Conservation (phyloP, 768 basidiomycete genomes). For the Lactarius vividus region DNA sequence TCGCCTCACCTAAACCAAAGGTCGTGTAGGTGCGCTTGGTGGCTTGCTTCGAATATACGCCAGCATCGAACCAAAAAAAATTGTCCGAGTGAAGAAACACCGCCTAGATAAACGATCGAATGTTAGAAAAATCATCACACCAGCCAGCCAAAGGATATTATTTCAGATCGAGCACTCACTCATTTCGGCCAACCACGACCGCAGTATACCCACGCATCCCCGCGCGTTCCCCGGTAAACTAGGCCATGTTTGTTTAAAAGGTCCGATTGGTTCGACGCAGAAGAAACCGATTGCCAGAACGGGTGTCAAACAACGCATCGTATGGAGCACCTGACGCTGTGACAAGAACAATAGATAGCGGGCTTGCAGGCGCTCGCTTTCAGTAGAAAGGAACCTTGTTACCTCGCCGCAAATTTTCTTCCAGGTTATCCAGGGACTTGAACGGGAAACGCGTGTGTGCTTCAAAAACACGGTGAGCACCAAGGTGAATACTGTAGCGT, state of each 20-base stretch:
- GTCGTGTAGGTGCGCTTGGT: neutral
- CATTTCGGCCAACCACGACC: neutral
- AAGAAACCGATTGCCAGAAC: constrained; percentile 7
- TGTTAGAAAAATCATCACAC: neutral
- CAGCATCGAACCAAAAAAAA: constrained; percentile 4
- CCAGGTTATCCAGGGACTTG: neutral
- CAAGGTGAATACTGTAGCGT: no score
- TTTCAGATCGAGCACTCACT: constrained; percentile 10
- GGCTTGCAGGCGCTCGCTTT: neutral
- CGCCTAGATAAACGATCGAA: neutral
- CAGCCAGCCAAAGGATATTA: neutral
- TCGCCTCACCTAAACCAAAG: neutral
- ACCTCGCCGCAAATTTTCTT: neutral
- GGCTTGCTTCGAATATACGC: neutral
- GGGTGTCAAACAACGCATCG: neutral
- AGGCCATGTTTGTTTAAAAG: constrained; percentile 1
- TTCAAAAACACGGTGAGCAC: neutral
- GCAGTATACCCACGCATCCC: neutral
- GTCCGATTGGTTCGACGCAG: constrained; percentile 7
- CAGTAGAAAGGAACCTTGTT: neutral
- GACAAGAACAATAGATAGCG: neutral
- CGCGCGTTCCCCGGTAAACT: neutral
- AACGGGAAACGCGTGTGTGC: neutral
- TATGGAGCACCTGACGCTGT: neutral
- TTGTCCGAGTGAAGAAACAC: neutral